Percentiles rank a stretch among this genome's conserved stretches.
Evolutionary conservation across 2,329 filamentous ascomycete species (phyloP).

Genomic region (Aspergillus uvarum): DNA sequence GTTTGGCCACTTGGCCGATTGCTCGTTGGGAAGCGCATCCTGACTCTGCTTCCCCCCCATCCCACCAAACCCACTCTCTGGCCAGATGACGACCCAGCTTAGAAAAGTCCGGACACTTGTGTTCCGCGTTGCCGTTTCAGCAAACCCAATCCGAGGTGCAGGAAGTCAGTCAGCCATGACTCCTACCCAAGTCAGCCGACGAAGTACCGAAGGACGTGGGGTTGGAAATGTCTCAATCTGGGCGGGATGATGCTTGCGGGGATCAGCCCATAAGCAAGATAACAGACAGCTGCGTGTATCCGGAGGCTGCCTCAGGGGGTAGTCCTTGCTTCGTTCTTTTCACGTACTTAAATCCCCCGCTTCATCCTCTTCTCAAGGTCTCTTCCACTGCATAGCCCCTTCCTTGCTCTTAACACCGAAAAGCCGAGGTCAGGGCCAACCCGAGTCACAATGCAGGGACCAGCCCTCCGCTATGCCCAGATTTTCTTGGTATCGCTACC

Average conservation of each 20-base stretch:
- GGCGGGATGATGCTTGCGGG: no score
- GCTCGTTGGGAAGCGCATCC: not conserved
- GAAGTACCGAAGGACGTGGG: not conserved
- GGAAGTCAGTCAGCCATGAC: no score
- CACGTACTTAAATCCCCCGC: not conserved
- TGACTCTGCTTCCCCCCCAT: not conserved
- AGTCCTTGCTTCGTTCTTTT: not conserved
- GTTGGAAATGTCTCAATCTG: not conserved
- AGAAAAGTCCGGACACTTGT: not conserved
- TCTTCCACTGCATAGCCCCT: no score
- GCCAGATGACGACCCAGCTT: not conserved
- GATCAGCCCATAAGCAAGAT: not conserved
- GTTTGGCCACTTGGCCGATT: not conserved
- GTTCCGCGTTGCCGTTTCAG: not conserved
- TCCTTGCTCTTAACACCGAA: no score
- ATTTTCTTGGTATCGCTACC: constrained; percentile 25
- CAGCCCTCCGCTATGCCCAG: constrained; percentile 12
- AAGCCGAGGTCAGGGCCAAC: not conserved
- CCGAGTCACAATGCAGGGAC: constrained; percentile 3
- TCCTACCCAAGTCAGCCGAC: not conserved
- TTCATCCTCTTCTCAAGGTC: not conserved
- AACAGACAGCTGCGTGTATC: not conserved
- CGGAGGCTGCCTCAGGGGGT: not conserved
- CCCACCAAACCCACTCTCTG: not conserved
- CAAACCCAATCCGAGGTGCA: not conserved